Percentiles rank a stretch among this genome's conserved stretches.
These are phyloP conservation scores for Arthrinium puccinioides DNA, from an alignment of 2,329 filamentous ascomycete genomes.

Conservation along the genomic window DNA sequence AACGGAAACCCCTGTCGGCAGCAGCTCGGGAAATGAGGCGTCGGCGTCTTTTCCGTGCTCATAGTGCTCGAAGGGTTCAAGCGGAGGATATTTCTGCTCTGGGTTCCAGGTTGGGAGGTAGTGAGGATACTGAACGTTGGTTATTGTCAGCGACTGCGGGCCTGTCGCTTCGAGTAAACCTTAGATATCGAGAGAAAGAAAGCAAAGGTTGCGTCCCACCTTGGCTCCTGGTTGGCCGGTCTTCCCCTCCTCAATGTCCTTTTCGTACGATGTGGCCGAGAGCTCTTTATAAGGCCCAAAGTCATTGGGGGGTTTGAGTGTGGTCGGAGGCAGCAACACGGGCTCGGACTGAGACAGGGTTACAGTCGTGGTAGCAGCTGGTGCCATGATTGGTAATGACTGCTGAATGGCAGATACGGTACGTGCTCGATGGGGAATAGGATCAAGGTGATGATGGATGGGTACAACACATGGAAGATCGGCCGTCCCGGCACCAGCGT, in stretches of 20 bases:
- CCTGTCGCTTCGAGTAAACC: not conserved
- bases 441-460: not conserved
- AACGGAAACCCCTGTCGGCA: conserved; percentile 44
- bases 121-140: conserved; percentile 51
- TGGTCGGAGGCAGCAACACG: conserved; percentile 6
- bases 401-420: not conserved
- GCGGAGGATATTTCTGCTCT: conserved; percentile 56
- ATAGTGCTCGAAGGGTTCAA: conserved; percentile 63
- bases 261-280: conserved; percentile 13
- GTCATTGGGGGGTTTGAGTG: conserved; percentile 9
- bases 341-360: conserved; percentile 13
- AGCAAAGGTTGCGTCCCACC: conserved; percentile 8
- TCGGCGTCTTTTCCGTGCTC: conserved; percentile 75
- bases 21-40: conserved; percentile 58
- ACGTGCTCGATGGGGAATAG: not conserved
- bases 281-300: conserved; percentile 22
- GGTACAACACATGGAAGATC: not conserved
- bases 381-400: conserved; percentile 15
- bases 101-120: conserved; percentile 68
- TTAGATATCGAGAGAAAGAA: not conserved
- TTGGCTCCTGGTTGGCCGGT: conserved; percentile 18
- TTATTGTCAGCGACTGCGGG: conserved; percentile 2
- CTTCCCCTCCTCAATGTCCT: conserved; percentile 21
- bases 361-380: conserved; percentile 19
- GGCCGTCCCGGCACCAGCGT: no score